Evolutionary conservation across 164 flowering plant genomes (phyloP).

Genomic region (Nymphaea colorata): DNA sequence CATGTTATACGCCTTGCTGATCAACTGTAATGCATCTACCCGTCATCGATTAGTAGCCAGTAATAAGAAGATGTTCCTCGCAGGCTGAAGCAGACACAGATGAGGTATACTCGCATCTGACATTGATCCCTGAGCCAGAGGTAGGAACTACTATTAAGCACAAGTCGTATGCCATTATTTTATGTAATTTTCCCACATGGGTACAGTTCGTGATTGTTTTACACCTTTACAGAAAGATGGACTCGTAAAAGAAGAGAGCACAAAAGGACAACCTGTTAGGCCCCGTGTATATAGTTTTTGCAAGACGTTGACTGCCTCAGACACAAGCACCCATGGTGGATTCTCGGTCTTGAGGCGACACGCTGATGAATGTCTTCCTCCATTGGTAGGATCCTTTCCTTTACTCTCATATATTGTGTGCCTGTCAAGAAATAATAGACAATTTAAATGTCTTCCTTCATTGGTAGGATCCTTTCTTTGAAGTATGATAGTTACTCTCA

Average conservation of each 20-base stretch:
- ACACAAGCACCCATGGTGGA: slow-evolving; percentile 98
- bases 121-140: slow-evolving; percentile 35
- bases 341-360: slow-evolving; percentile 93
- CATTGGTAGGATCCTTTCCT: slow-evolving; percentile 39
- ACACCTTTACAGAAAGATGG: slow-evolving; percentile 48
- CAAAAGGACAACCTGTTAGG: slow-evolving; percentile 50
- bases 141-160: slow-evolving; percentile 7
- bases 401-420: no score
- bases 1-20: no score
- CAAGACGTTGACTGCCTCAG: slow-evolving; percentile 95
- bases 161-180: no score
- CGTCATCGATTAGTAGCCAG: no score
- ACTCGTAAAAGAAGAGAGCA: slow-evolving; percentile 56
- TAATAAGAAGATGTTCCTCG: slow-evolving; percentile 1
- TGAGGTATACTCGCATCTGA: slow-evolving; percentile 60
- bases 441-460: slow-evolving; percentile 74
- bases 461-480: slow-evolving; percentile 32
- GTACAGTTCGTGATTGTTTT: background rate
- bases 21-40: no score
- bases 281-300: slow-evolving; percentile 74
- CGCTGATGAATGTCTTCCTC: slow-evolving; percentile 95
- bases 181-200: background rate
- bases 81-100: slow-evolving; percentile 54
- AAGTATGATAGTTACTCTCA: no score
- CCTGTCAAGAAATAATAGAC: no score